Evolutionary conservation across 2,329 filamentous ascomycete species (phyloP).

Genomic region (Myriosclerotinia curreyana): DNA sequence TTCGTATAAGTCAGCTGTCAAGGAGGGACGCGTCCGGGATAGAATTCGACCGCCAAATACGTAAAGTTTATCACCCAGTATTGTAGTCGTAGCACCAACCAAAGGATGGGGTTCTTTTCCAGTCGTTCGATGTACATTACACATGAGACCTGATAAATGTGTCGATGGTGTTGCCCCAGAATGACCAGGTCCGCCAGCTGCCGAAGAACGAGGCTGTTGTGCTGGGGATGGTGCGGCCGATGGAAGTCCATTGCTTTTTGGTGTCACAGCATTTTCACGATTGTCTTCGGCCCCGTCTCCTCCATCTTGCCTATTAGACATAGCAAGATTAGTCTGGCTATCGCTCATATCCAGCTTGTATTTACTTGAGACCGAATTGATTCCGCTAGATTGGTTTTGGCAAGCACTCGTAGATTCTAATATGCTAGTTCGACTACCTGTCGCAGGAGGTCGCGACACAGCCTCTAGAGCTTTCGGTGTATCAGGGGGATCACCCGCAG

Average conservation of each 20-base stretch:
- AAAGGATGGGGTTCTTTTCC: slow-evolving; percentile 86
- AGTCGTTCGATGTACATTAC: slow-evolving; percentile 78
- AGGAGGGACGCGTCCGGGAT: slow-evolving; percentile 74
- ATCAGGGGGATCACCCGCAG: slow-evolving; percentile 31
- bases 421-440: slow-evolving; percentile 37
- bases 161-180: slow-evolving; percentile 45
- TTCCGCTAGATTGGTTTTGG: slow-evolving; percentile 29
- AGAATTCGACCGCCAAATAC: slow-evolving; percentile 91
- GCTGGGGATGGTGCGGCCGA: slow-evolving; percentile 58
- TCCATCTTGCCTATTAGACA: slow-evolving; percentile 45
- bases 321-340: slow-evolving; percentile 49
- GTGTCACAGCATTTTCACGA: slow-evolving; percentile 46
- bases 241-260: slow-evolving; percentile 52
- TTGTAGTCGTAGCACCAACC: slow-evolving; percentile 92
- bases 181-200: slow-evolving; percentile 42
- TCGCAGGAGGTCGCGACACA: slow-evolving; percentile 33
- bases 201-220: slow-evolving; percentile 42
- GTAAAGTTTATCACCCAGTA: slow-evolving; percentile 92
- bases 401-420: slow-evolving; percentile 37
- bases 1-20: slow-evolving; percentile 91
- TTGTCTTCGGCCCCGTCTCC: slow-evolving; percentile 46
- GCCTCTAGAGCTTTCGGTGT: slow-evolving; percentile 29
- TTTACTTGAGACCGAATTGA: slow-evolving; percentile 24
- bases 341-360: slow-evolving; percentile 32
- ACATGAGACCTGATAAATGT: slow-evolving; percentile 65